Base-by-base conservation (phyloP, 192 early-diverging fungal species). In the Podila epigama region DNA sequence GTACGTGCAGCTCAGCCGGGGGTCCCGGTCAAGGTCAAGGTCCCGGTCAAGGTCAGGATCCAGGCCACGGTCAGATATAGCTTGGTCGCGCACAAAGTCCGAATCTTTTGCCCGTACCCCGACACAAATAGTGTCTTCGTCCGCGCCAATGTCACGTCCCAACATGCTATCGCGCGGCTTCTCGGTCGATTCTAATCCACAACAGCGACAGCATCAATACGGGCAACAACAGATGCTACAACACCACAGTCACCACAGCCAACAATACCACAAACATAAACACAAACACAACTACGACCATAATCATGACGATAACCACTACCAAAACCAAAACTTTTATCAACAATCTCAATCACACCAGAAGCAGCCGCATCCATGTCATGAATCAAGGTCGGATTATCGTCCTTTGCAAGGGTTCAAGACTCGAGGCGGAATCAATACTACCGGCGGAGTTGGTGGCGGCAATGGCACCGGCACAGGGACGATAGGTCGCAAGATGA, bases 121-220 rank as follows among this genome's bases (percentile, higher is more conserved):
- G n/a, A 62, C 12, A 68, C 51, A 64, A 62, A 13, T 35, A 39
- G 18, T 20, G 15, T 35, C 25, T 32, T 36, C 32, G 35, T 25
- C 42, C 20, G 27, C 52, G 15, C 52, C 22, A 22, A 59, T 53
- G 40, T n/a, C 34, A 13, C 66, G 73, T 4, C 73, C 73, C 16
- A 60, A 52, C 39, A 53, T 77, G 35, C 11, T 77, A 32, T 58
- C 54, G 4, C 35, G 73, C 18, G 73, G 73, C 15, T 64, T 77
- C 60, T 77, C 73, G 20, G 60, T 66, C 1, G 73, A 77, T 20
- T 77, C 73, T 11, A 57, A 27, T 18, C 50, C 69, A n/a, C 53
- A 52, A 27, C 48, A 63, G 33, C 58, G 66, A 10, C 20, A 63
- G 15, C 58, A 72, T n/a, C 39, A 37, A 7, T 65, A 53, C 48